These are phyloP conservation scores for Ochetophila trinervis DNA, from an alignment of 306 rosid species.

Conservation along the genomic window DNA sequence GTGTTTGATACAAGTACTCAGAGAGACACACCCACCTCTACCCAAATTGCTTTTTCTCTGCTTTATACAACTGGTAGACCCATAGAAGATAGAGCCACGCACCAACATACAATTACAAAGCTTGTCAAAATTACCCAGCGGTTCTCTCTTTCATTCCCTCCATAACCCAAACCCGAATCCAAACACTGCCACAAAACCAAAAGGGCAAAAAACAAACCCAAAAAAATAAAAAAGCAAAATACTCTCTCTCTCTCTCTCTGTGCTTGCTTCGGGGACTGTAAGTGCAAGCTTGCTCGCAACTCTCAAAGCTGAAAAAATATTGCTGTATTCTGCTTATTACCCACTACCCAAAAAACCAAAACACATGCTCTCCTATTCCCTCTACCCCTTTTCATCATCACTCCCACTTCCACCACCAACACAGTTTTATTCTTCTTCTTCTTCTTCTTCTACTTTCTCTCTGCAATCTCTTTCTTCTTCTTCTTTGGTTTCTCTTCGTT, in stretches of 20 bases:
- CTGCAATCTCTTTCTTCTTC: neutral
- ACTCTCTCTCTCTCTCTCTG: conserved; percentile 3
- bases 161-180: conserved; percentile 23
- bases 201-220: neutral
- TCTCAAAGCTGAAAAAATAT: conserved; percentile 57
- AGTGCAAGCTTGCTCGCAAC: conserved; percentile 46
- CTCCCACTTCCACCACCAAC: conserved; percentile 32
- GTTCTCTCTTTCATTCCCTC: conserved; percentile 3
- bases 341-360: conserved; percentile 47
- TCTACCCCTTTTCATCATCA: conserved; percentile 34
- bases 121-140: conserved; percentile 29
- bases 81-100: conserved; percentile 30
- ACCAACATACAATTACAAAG: conserved; percentile 39
- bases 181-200: conserved; percentile 25
- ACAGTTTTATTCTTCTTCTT: conserved; percentile 7
- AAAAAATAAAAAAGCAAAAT: neutral
- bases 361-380: conserved; percentile 61
- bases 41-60: conserved; percentile 47
- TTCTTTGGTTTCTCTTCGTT: neutral
- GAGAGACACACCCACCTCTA: conserved; percentile 61
- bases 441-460: conserved; percentile 15
- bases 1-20: conserved; percentile 32
- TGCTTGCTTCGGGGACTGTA: conserved; percentile 56
- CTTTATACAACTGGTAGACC: conserved; percentile 41
- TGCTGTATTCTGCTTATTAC: conserved; percentile 32